Evolutionary conservation across 1,139 yeast species (phyloP).

Genomic region (Pneumocystis sp.): DNA sequence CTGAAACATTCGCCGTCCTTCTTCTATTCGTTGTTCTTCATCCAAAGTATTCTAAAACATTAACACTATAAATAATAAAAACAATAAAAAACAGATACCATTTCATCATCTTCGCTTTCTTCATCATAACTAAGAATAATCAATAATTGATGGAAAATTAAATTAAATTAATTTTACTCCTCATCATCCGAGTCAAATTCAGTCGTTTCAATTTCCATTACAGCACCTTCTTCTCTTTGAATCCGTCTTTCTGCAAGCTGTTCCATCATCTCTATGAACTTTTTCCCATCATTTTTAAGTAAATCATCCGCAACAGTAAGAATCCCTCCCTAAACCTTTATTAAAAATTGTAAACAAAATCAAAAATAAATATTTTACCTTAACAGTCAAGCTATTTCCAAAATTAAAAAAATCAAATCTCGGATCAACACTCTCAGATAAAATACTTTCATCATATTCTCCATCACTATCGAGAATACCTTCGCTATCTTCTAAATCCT

Average conservation of each 20-base stretch:
- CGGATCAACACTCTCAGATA: constrained; percentile 8
- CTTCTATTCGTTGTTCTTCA: constrained; percentile 56
- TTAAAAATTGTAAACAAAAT: not conserved
- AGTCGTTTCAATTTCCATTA: constrained; percentile 23
- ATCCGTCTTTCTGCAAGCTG: constrained; percentile 46
- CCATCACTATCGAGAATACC: constrained; percentile 10
- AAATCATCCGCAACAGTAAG: constrained; percentile 65
- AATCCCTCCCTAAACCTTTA: constrained; percentile 25
- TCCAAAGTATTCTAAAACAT: constrained; percentile 28
- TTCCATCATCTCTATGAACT: constrained; percentile 67
- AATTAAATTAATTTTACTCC: constrained; percentile 20
- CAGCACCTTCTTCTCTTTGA: constrained; percentile 34
- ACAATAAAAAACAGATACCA: constrained; percentile 18
- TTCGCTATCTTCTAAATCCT: constrained; percentile 3
- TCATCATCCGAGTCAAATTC: constrained; percentile 26
- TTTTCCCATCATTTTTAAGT: constrained; percentile 56
- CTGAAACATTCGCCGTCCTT: constrained; percentile 61
- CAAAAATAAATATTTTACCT: constrained; percentile 4
- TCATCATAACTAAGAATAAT: constrained; percentile 18
- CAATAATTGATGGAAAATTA: constrained; percentile 17
- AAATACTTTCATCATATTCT: constrained; percentile 15
- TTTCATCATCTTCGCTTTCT: constrained; percentile 27
- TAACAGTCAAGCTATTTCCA: constrained; percentile 25
- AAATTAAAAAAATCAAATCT: constrained; percentile 23
- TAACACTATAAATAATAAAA: not conserved